Evolutionary conservation across 306 rosid species (phyloP), one percentile per base, ranked within the genome.

Genomic region (Geum urbanum): DNA sequence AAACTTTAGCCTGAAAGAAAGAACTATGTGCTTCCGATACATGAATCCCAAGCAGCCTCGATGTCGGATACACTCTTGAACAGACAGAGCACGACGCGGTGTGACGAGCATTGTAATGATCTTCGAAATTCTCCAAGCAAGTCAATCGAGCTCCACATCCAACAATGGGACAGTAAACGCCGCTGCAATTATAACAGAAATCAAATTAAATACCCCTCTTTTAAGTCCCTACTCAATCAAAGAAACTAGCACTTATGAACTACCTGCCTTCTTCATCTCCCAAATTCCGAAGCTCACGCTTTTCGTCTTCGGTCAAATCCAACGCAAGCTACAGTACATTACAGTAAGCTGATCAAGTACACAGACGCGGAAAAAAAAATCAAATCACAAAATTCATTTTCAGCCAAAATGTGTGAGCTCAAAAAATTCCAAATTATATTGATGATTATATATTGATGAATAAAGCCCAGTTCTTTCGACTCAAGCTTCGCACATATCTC

Each of bases 1-100:
- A 92, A 43, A 84, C 92, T 85, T 91, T 94, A 19, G 99, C 97
- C 73, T 86, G 88, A 76, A 94, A 94, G 95, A 90, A 94, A 35
- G 99, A 91, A 77, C 87, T 94, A 18, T 94, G 99, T 16, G 78
- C 87, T 89, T 94, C 99, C 8, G 97, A 94, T 32, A 87, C 78
- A 68, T 94, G 99, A 67, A 94, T 74, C 83, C 91, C 86, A 55
- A 94, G 97, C 54, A 94, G 77, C 52, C 85, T 85, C 0, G 89
- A 83, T 2, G 99, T 91, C 1, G 97, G 96, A 73, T 78, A 94
- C 55, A 89, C 99, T 83, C 99, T 87, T 19, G 86, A 86, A 72
- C 99, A 94, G 72, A 91, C 92, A 27, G 92, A 85, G 71, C 97
- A 94, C 41, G 89, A 88, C 41, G 97, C 95, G 58, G 92, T 74